Percentiles rank a stretch among this genome's conserved stretches.
These are phyloP conservation scores for Termitomyces sp. DNA, from an alignment of 768 basidiomycete species.

Conservation along the genomic window DNA sequence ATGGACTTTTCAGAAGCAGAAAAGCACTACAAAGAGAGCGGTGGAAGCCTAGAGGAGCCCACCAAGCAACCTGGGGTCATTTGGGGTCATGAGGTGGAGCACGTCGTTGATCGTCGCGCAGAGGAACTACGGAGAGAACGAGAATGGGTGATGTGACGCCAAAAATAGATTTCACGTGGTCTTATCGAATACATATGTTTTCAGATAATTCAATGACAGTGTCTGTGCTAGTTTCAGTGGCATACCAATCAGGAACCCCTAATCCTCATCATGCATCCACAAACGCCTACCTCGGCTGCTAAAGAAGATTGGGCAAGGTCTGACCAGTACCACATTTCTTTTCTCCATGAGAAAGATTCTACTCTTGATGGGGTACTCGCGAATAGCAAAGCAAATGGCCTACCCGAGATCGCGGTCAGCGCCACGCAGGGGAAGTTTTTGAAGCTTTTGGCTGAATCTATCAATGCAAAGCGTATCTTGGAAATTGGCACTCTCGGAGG, in stretches of 20 bases:
- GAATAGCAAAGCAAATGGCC: conserved; percentile 35
- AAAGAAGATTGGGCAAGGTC: conserved; percentile 45
- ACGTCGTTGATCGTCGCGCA: conserved; percentile 51
- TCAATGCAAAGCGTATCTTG: conserved; percentile 51
- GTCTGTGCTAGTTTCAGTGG: too few species aligned
- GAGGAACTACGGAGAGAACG: conserved; percentile 54
- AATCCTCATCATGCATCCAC: not conserved
- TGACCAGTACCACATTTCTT: conserved; percentile 53
- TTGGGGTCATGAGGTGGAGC: conserved; percentile 65
- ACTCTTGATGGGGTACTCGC: conserved; percentile 35
- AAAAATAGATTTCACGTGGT: not conserved
- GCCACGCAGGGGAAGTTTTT: conserved; percentile 55
- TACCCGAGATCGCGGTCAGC: conserved; percentile 51
- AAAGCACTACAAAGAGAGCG: conserved; percentile 51
- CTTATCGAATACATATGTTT: not conserved
- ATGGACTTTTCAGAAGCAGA: conserved; percentile 75
- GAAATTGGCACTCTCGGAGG: conserved; percentile 69
- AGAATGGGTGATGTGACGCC: conserved; percentile 43
- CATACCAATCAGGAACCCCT: too few species aligned
- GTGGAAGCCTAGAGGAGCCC: conserved; percentile 23
- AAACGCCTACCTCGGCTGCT: not conserved
- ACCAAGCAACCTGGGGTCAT: conserved; percentile 43
- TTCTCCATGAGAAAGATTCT: conserved; percentile 40
- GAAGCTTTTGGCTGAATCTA: conserved; percentile 43
- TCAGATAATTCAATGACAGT: not conserved